A percentile compares a stretch with the other conserved stretches of the same genome.
These are phyloP conservation scores for Aquilaria yunnanensis DNA, from an alignment of 345 rosid species.

Conservation along the genomic window DNA sequence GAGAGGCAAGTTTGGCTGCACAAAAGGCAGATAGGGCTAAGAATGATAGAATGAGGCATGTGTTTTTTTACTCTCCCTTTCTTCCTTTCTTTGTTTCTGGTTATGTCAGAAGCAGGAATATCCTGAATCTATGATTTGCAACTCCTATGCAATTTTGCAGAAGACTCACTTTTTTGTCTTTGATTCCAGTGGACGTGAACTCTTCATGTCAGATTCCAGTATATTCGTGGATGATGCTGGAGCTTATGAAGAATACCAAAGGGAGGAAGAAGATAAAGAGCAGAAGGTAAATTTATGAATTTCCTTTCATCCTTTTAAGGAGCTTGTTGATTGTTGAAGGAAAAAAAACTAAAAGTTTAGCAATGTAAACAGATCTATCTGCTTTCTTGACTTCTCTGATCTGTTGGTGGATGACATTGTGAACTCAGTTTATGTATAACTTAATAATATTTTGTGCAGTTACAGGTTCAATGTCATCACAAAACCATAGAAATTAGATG, in stretches of 20 bases:
- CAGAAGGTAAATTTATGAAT: conserved; percentile 26
- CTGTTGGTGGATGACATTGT: too few species aligned
- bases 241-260: conserved; percentile 47
- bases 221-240: conserved; percentile 59
- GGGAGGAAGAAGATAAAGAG: conserved; percentile 37
- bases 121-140: neutral
- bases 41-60: conserved; percentile 66
- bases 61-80: neutral
- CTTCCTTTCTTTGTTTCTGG: neutral
- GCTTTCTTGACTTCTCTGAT: neutral
- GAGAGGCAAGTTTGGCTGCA: conserved; percentile 50
- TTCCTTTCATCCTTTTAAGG: neutral
- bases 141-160: conserved; percentile 7
- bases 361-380: neutral
- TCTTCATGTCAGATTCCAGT: conserved; percentile 50
- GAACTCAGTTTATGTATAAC: too few species aligned
- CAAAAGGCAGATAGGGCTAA: conserved; percentile 53
- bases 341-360: neutral
- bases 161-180: conserved; percentile 13
- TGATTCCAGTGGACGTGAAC: conserved; percentile 53
- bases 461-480: too few species aligned
- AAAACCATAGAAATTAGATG: too few species aligned
- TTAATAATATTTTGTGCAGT: too few species aligned
- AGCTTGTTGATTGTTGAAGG: neutral
- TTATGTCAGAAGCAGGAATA: neutral